Evolutionary conservation across 208 protist species (phyloP).

Genomic region (Chromosphaera perkinsii): DNA sequence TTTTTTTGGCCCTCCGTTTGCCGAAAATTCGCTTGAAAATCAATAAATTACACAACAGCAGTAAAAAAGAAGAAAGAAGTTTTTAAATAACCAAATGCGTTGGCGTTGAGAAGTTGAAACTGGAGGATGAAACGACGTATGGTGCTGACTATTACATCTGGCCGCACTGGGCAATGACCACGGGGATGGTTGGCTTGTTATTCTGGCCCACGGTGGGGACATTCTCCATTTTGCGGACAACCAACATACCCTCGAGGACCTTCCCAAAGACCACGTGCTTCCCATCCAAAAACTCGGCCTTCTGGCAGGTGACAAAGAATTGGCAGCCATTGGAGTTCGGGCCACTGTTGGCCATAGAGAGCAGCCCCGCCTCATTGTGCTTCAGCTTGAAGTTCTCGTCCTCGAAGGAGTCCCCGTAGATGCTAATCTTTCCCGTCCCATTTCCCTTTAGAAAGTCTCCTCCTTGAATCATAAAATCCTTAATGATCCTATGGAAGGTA

Average conservation of each 20-base stretch:
- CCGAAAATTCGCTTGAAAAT: too few relatives aligned
- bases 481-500: slow-evolving; percentile 41
- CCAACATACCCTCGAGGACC: slow-evolving; percentile 37
- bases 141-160: slow-evolving; percentile 48
- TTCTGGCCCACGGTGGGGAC: slow-evolving; percentile 25
- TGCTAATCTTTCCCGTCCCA: slow-evolving; percentile 28
- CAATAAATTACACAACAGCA: too few relatives aligned
- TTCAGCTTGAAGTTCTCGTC: slow-evolving; percentile 46
- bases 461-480: slow-evolving; percentile 48
- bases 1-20: too few relatives aligned
- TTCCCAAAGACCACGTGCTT: slow-evolving; percentile 43
- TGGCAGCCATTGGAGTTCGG: slow-evolving; percentile 40
- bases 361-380: slow-evolving; percentile 29
- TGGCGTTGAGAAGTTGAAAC: too few relatives aligned
- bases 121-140: too few relatives aligned
- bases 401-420: slow-evolving; percentile 37
- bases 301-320: slow-evolving; percentile 42
- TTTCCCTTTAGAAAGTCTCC: slow-evolving; percentile 42
- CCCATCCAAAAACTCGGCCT: slow-evolving; percentile 28
- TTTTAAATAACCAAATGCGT: too few relatives aligned
- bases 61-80: too few relatives aligned
- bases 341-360: slow-evolving; percentile 50
- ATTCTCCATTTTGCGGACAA: slow-evolving; percentile 41
- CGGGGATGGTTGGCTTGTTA: slow-evolving; percentile 26
- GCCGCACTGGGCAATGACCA: slow-evolving; percentile 45